Evolutionary conservation across 2,329 filamentous ascomycete genomes (phyloP).

Genomic region (Diaporthe citri): DNA sequence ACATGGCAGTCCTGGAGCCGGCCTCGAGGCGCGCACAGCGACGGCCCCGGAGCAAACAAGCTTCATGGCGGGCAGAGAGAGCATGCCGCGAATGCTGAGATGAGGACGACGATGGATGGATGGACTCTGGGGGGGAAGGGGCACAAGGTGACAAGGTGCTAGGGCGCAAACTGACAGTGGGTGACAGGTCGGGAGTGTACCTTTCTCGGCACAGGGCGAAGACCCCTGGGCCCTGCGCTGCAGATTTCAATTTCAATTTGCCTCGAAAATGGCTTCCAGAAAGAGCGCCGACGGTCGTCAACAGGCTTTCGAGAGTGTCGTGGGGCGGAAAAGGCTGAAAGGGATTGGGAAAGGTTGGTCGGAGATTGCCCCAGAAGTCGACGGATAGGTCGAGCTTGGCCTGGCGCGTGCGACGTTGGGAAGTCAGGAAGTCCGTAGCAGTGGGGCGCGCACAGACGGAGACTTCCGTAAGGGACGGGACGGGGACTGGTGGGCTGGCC

Average conservation of each 20-base stretch:
- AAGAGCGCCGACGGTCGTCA: constrained; percentile 36
- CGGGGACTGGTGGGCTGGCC: not conserved
- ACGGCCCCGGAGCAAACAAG: constrained; percentile 2
- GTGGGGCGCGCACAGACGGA: constrained; percentile 25
- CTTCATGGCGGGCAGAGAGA: constrained; percentile 11
- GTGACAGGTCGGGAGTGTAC: constrained; percentile 35
- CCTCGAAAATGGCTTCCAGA: constrained; percentile 37
- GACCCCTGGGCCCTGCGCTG: constrained; percentile 35
- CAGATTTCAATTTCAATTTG: constrained; percentile 31
- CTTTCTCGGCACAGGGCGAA: constrained; percentile 38
- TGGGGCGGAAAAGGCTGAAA: constrained; percentile 25
- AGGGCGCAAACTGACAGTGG: constrained; percentile 18
- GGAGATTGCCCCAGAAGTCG: constrained; percentile 24
- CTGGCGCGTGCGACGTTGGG: constrained; percentile 25
- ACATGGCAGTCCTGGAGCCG: not conserved
- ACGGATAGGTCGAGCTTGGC: constrained; percentile 20
- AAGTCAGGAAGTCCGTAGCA: constrained; percentile 15
- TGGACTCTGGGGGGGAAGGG: not conserved
- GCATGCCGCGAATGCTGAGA: not conserved
- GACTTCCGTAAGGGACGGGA: not conserved
- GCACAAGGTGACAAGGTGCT: not conserved
- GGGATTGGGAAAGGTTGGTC: constrained; percentile 19
- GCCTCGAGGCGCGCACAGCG: not conserved
- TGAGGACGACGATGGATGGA: constrained; percentile 10
- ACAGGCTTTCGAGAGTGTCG: constrained; percentile 13